Conservation (phyloP, 345 rosid genomes). For the Eucalyptus polyanthemos region DNA sequence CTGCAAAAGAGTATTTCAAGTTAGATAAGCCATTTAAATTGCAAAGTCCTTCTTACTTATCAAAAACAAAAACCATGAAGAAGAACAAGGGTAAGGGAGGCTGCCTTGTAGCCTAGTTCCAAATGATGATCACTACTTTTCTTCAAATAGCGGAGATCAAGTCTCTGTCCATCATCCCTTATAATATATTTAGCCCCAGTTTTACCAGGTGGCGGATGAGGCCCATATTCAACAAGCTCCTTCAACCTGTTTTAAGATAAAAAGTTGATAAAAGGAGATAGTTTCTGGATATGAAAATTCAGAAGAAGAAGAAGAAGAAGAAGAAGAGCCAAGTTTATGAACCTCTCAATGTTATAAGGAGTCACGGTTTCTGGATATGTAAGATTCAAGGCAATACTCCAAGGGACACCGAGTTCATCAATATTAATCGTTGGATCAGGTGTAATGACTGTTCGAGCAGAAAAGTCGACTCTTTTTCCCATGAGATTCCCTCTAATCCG, state of each 20-base stretch:
- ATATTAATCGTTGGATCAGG: conserved; percentile 97
- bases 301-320: neutral
- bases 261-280: neutral
- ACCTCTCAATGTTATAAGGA: conserved; percentile 95
- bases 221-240: conserved; percentile 94
- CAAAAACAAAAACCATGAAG: neutral
- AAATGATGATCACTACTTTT: conserved; percentile 98
- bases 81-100: neutral
- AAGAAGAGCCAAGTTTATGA: neutral
- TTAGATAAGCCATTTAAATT: neutral
- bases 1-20: conserved; percentile 18
- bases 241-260: conserved; percentile 42
- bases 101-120: conserved; percentile 93
- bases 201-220: conserved; percentile 97
- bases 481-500: conserved; percentile 92
- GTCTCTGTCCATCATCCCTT: conserved; percentile 97
- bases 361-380: conserved; percentile 96
- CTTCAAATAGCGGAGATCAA: conserved; percentile 93
- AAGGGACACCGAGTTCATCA: conserved; percentile 92
- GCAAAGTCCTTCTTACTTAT: neutral
- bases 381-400: conserved; percentile 95
- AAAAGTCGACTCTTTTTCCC: conserved; percentile 99
- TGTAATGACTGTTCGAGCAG: conserved; percentile 96
- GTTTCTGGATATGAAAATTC: neutral
- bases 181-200: conserved; percentile 96